Evolutionary conservation across 495 filamentous ascomycete species (phyloP), one percentile per base, ranked within the genome.

Genomic region (Xylaria acuta): DNA sequence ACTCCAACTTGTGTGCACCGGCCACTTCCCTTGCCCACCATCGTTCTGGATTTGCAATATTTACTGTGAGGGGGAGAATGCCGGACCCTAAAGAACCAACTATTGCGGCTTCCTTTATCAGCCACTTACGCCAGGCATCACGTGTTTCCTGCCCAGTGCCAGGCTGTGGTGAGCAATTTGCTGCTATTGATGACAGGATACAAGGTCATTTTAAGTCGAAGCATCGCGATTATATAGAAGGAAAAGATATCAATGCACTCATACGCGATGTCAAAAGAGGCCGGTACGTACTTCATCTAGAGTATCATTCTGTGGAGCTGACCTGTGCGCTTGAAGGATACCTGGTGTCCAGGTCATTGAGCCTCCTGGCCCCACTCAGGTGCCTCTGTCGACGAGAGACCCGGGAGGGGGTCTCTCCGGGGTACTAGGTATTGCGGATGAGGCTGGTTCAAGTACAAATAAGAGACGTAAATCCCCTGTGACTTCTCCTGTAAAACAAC

Each of bases 391-490:
- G 5, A 43, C 22, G 9, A 59, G 36, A 53, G 70, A 58, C 12
- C 63, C 62, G 2, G 40, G 67, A 41, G 54, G 54, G 11, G 65
- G 49, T 30, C 11, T n/a, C 11, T 56, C 64, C 1, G 64, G 47
- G 3, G 32, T 22, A 5, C 45, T 9, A 20, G 47, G 47, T 47
- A 18, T 8, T 34, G 47, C n/a, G 3, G 65, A 40, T 40, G 47
- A 41, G 5, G 65, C 12, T 67, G 73, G 71, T 22, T 43, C 66
- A 36, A 64, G 69, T 47, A 63, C 73, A 2, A 18, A 69, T 67
- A 78, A 77, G 20, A 75, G 73, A 43, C 73, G 60, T 27, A 76
- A 78, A 73, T 78, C 76, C 22, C 74, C 76, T 2, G 72, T 18
- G 8, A 67, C 67, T 4, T 75, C 66, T 34, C 51, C 51, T 14